Percentiles rank a stretch among this genome's conserved stretches.
phyloP scores from a whole-genome alignment of 1,284 basidiomycete genomes.

The Tetrapyrgos nigripes region DNA sequence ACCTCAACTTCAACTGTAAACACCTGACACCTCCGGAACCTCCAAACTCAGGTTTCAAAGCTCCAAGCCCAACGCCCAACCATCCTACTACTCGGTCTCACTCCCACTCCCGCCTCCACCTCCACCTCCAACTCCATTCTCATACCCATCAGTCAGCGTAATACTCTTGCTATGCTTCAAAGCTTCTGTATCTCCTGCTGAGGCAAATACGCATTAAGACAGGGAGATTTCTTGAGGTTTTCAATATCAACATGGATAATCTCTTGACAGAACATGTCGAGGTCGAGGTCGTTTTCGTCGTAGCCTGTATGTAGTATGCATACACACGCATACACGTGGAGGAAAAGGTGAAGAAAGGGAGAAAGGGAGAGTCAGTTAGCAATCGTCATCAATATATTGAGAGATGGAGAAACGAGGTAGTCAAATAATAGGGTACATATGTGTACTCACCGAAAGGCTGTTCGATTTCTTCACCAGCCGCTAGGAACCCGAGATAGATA shows the following conservation, averaged over 20 bases:
- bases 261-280: constrained; percentile 24
- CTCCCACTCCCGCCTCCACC: too few relatives aligned
- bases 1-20: too few relatives aligned
- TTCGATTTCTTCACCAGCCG: constrained; percentile 72
- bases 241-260: constrained; percentile 23
- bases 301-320: constrained; percentile 44
- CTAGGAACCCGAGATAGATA: constrained; percentile 70
- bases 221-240: constrained; percentile 20
- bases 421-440: background rate
- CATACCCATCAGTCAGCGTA: constrained; percentile 4
- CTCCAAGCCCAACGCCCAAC: too few relatives aligned
- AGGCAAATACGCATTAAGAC: constrained; percentile 18
- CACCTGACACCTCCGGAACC: too few relatives aligned
- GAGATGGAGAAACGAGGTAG: too few relatives aligned
- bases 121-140: too few relatives aligned
- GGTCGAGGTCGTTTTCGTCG: constrained; percentile 46
- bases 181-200: background rate
- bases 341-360: too few relatives aligned
- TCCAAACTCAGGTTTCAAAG: too few relatives aligned
- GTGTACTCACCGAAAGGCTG: constrained; percentile 67
- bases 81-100: background rate
- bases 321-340: too few relatives aligned
- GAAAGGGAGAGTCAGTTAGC: too few relatives aligned
- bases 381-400: too few relatives aligned
- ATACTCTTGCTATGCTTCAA: constrained; percentile 6